Evolutionary conservation across 2,329 filamentous ascomycete species (phyloP), one percentile per base, ranked within the genome.

Genomic region (Alternaria novae-zelandiae): DNA sequence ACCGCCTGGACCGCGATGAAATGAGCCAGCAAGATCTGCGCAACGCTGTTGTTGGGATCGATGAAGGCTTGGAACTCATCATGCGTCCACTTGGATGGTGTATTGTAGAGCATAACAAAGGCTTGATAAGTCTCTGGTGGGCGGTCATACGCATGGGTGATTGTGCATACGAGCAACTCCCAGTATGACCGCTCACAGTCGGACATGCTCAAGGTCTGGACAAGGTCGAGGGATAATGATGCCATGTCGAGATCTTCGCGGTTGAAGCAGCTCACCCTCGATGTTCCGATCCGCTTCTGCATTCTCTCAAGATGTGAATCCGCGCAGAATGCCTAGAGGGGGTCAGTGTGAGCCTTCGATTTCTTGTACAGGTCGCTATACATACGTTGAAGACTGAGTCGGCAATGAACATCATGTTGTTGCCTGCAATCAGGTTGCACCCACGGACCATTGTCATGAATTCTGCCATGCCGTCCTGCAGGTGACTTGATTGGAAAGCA

Each of bases 1-100:
- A 85, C 72, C 1, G 82, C 74, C 55, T 85, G 82, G 0, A 84
- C 68, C 2, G 81, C 79, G n/a, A 85, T 78, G 67, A 84, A 85
- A 66, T 85, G 83, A 7, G 81, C 76, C 6, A 85, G 76, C 6
- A 86, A 70, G 4, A 85, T 79, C 26, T 81, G 82, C 1, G 82
- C 77, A 5, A 82, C 65, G 47, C 70, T 70, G 56, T 86, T 85
- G 43, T 72, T 70, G 0, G 81, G 75, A 45, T 82, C 75, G 61
- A 84, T 77, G 69, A 85, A 84, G 1, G 74, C 72, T 45, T 79
- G 76, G 62, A 86, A 85, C 17, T 80, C 70, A 3, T 77, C 74
- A 50, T 82, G 77, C 3, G 76, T 76, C 73, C 83, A 78, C 6
- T 73, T 64, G 25, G 81, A 81, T 36, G 83, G 80, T 5, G 72